Evolutionary conservation across 2,329 filamentous ascomycete species (phyloP), one percentile per base, ranked within the genome.

Genomic region (Neonectria neomacrospora): DNA sequence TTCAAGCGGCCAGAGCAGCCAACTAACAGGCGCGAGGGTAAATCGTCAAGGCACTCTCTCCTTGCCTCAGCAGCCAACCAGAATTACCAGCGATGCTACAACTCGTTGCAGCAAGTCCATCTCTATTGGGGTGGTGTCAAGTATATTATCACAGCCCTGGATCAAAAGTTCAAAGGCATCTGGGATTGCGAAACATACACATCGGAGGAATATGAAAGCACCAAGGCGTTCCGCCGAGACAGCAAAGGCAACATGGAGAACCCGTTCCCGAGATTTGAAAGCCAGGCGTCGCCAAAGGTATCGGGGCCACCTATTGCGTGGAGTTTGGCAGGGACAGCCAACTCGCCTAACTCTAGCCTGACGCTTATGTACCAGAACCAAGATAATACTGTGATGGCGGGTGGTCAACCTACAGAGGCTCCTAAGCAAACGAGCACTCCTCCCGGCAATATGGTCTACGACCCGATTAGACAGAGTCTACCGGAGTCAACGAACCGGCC

Each of bases 81-180:
- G 72, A 95, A 96, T 71, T 97, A 97, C 70, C 92, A 95, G 74
- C 85, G 90, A 9, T 97, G 93, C 75, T 95, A 96, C 76, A 92
- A 93, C 73, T 92, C 92, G 0, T 78, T 97, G 11, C 89, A 94
- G 69, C 89, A 92, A 48, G 82, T 96, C n/a, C 88, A 96, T 69
- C 85, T 86, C 1, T 96, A 96, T 74, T 97, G 93, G 93, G 91
- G 91, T 37, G 93, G 93, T 8, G 90, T 93, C 26, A 90, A 92
- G 61, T 97, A 97, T 74, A 96, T 97, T 41, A 80, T 97, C 39
- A 95, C 92, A 0, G 92, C 93, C 0, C 81, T 97, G 11, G 92
- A 96, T 70, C 93, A 96, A 71, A 96, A 96, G 75, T 89, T 92
- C 14, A 93, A 95, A 75, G 93, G 93, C 1, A 92, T 95, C 39